phyloP scores from a whole-genome alignment of 1,284 basidiomycete species.

The Peniophora sp. region DNA sequence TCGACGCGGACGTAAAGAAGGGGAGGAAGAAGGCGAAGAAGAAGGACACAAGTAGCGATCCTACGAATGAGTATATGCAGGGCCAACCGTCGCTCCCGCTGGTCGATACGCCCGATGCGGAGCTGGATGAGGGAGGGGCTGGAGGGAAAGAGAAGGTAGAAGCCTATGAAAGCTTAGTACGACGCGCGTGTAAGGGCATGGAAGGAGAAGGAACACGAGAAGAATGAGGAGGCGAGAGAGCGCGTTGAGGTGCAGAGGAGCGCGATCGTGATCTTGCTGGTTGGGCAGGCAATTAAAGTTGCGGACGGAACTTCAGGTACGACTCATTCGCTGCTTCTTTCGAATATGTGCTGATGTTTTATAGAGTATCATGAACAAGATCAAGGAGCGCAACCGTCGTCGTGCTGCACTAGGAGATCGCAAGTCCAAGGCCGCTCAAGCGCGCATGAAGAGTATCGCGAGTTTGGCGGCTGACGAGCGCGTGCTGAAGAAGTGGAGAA shows the following conservation, averaged over 20 bases:
- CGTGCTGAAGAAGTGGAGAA: conserved; percentile 73
- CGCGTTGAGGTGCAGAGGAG: conserved; percentile 74
- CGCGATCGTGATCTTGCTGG: conserved; percentile 60
- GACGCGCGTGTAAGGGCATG: conserved; percentile 84
- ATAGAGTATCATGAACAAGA: conserved; percentile 75
- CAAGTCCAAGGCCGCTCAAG: conserved; percentile 93
- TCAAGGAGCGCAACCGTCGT: conserved; percentile 79
- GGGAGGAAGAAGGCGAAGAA: no score
- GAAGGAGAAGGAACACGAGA: conserved; percentile 85
- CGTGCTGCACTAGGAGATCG: conserved; percentile 78
- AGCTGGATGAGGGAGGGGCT: conserved; percentile 90
- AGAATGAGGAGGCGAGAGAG: conserved; percentile 68
- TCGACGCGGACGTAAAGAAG: conserved; percentile 31
- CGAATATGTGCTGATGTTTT: not conserved
- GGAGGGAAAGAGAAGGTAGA: conserved; percentile 94
- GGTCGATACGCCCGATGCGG: conserved; percentile 84
- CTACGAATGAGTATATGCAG: conserved; percentile 42
- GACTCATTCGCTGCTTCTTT: conserved; percentile 10
- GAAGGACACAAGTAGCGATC: conserved; percentile 41
- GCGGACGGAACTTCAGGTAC: conserved; percentile 75
- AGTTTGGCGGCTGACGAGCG: conserved; percentile 82
- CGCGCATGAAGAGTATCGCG: conserved; percentile 96
- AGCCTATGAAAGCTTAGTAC: conserved; percentile 89
- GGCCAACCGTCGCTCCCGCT: conserved; percentile 88
- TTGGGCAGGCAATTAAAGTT: conserved; percentile 73